phyloP scores from a whole-genome alignment of 495 filamentous ascomycete genomes.

The Trichoderma gamsii region DNA sequence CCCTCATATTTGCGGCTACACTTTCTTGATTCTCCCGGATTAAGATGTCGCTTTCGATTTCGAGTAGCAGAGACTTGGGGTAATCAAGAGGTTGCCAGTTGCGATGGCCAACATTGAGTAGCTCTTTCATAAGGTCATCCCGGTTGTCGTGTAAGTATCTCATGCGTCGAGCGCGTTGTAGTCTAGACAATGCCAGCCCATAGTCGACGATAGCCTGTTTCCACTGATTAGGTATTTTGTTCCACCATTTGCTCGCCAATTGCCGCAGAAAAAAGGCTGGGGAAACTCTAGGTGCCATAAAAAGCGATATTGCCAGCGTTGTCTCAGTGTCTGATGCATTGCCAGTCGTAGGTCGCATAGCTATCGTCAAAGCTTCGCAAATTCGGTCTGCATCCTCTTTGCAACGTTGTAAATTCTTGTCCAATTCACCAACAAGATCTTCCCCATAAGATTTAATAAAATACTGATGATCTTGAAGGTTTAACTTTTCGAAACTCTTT shows the following conservation, averaged over 20 bases:
- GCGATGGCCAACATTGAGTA: constrained; percentile 45
- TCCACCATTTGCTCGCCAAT: neutral
- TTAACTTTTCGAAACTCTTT: too few species aligned
- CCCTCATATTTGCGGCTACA: constrained; percentile 53
- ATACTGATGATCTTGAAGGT: too few species aligned
- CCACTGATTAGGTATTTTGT: constrained; percentile 28
- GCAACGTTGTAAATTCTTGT: too few species aligned
- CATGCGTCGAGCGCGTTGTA: constrained; percentile 38
- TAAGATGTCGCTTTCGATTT: constrained; percentile 56
- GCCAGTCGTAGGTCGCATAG: too few species aligned
- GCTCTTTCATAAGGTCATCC: constrained; percentile 42
- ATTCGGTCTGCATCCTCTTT: too few species aligned
- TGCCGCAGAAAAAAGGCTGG: neutral
- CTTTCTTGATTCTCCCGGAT: constrained; percentile 56
- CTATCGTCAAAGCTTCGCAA: too few species aligned
- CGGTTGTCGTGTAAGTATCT: constrained; percentile 20
- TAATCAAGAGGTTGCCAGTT: constrained; percentile 46
- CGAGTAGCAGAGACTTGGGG: constrained; percentile 56
- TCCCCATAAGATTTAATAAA: too few species aligned
- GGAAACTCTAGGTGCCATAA: neutral
- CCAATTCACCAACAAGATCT: too few species aligned
- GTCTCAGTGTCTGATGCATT: neutral
- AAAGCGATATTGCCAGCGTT: neutral
- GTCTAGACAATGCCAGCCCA: constrained; percentile 27
- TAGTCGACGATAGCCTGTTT: constrained; percentile 30